phyloP scores from a whole-genome alignment of 345 rosid species.

The Gossypium turneri region DNA sequence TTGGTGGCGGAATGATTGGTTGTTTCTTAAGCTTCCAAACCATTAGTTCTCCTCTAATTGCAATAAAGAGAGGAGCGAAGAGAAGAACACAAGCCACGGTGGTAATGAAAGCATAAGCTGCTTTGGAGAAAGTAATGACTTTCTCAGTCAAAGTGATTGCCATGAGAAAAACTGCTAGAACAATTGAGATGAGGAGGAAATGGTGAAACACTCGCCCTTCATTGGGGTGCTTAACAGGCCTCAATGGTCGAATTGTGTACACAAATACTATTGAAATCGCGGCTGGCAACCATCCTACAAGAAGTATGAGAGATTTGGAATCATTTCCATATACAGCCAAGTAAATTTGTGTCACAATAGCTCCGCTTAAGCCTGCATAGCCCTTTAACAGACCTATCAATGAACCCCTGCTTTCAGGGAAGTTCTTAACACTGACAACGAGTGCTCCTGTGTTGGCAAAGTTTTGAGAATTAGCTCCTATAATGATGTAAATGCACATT shows the following conservation, averaged over 20 bases:
- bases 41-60: conserved; percentile 17
- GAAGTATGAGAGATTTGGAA: too few relatives aligned
- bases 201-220: conserved; percentile 55
- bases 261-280: too few relatives aligned
- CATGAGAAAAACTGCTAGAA: too few relatives aligned
- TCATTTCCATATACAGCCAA: too few relatives aligned
- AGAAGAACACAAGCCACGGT: conserved; percentile 41
- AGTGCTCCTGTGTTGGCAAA: conserved; percentile 77
- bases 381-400: too few relatives aligned
- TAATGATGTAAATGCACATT: conserved; percentile 70
- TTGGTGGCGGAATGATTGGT: conserved; percentile 23
- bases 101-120: conserved; percentile 46
- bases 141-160: too few relatives aligned
- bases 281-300: too few relatives aligned
- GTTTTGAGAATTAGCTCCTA: conserved; percentile 79
- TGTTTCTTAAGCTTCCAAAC: conserved; percentile 46
- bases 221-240: conserved; percentile 29
- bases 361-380: too few relatives aligned
- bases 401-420: too few relatives aligned
- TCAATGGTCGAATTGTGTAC: too few relatives aligned
- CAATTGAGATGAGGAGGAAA: conserved; percentile 29
- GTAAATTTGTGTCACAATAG: too few relatives aligned
- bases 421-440: too few relatives aligned
- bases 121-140: not conserved
- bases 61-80: conserved; percentile 56